phyloP scores from a whole-genome alignment of 768 basidiomycete species.

The Pulveroboletus frians region DNA sequence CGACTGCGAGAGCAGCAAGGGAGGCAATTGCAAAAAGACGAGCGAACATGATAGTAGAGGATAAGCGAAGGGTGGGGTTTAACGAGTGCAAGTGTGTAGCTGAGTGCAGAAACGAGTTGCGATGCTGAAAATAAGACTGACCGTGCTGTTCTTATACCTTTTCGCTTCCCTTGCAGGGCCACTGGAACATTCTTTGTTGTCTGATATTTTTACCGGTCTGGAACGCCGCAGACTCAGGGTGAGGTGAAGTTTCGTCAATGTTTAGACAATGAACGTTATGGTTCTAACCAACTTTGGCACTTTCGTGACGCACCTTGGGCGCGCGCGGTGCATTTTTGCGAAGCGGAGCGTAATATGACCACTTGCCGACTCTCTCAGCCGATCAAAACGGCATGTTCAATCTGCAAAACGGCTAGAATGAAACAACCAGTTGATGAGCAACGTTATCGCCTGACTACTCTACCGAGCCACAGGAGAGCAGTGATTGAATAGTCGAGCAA shows the following conservation, averaged over 20 bases:
- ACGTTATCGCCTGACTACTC: no score
- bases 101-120: neutral
- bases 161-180: neutral
- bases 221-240: neutral
- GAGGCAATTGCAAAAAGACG: slow-evolving; percentile 14
- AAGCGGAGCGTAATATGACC: no score
- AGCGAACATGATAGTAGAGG: slow-evolving; percentile 12
- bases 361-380: no score
- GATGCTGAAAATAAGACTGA: neutral
- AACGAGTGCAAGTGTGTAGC: slow-evolving; percentile 6
- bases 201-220: slow-evolving; percentile 3
- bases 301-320: neutral
- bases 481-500: no score
- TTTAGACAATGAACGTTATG: neutral
- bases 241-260: slow-evolving; percentile 6
- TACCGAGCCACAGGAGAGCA: no score
- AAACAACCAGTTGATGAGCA: no score
- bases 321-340: no score
- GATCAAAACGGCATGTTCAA: no score
- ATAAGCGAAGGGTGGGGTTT: neutral
- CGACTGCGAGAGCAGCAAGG: slow-evolving; percentile 15
- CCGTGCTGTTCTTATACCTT: neutral
- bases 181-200: neutral
- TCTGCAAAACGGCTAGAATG: no score
- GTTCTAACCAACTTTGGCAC: neutral